Conservation (phyloP, 2,329 filamentous ascomycete genomes). For the Colletotrichum sp. region DNA sequence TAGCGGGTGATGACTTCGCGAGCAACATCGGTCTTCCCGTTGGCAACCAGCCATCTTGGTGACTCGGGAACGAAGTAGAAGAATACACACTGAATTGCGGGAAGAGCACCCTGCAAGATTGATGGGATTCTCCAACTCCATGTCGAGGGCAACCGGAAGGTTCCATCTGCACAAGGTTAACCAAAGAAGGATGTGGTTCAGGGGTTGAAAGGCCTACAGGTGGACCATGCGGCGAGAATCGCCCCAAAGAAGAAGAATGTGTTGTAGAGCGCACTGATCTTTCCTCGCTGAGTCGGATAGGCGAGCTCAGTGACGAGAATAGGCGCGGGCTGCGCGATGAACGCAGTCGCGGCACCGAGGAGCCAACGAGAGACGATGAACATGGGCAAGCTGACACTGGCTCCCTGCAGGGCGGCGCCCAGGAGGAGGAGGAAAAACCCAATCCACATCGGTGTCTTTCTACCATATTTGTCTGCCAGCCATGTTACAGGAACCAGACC, state of each 20-base stretch:
- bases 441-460: conserved; percentile 35
- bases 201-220: not conserved
- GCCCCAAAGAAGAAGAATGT: conserved; percentile 43
- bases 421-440: conserved; percentile 34
- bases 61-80: conserved; percentile 56
- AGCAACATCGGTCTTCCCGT: conserved; percentile 57
- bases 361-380: conserved; percentile 39
- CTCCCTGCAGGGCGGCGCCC: conserved; percentile 34
- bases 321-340: conserved; percentile 33
- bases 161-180: conserved; percentile 20
- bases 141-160: conserved; percentile 35
- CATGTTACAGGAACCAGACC: not conserved
- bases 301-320: conserved; percentile 40
- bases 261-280: conserved; percentile 49
- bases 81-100: conserved; percentile 18
- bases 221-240: conserved; percentile 32
- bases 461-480: conserved; percentile 40
- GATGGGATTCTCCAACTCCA: conserved; percentile 33
- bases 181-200: no score
- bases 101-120: conserved; percentile 44
- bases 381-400: conserved; percentile 26
- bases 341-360: conserved; percentile 35
- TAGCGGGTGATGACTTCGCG: conserved; percentile 58
- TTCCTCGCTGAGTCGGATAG: conserved; percentile 38
- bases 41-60: conserved; percentile 65